Base-by-base conservation (phyloP, 179 eudicot species). In the Nepenthes alata region DNA sequence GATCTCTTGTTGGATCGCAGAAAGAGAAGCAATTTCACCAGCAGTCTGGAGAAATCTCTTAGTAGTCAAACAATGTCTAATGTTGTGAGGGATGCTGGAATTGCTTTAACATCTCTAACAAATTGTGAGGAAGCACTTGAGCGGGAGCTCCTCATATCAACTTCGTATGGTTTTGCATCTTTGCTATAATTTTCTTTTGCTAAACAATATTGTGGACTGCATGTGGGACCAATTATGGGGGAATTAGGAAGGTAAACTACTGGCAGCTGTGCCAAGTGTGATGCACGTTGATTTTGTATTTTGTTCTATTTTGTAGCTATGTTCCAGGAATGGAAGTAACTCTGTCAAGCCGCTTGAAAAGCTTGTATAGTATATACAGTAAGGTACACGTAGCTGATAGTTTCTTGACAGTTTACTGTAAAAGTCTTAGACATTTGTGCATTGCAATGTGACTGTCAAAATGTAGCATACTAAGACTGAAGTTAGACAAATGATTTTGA, bases 241-340 rank as follows among this genome's bases (percentile, higher is more conserved):
- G 6, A 55, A 7, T 57, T 37, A 38, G 45, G 34, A 63, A 50
- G 37, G 1, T 47, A 35, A 64, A 15, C 9, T 50, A 37, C 52
- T 69, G 38, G 57, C 54, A 39, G 60, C 52, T 65, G 11, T 68
- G 67, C 37, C 57, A 39, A 61, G 35, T 65, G 61, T 49, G 34
- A 56, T 56, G 34, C 47, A 50, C 5, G 41, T 60, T 68, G 70
- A 75, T 69, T 14, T 70, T 52, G 39, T 61, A 37, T 68, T 37
- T 69, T 5, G 37, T 57, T 8, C 5, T 13, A 35, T 2, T 7
- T 63, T 82, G 72, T 86, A 91, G 97, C 61, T 91, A 91, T 77
- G 80, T 91, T 60, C 97, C 97, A 53, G 97, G 97, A 59, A 91
- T 91, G 97, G 97, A 91, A 78, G 95, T 88, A 45, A 82, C 84